A percentile compares a stretch with the other conserved stretches of the same genome.
Evolutionary conservation across 345 rosid species (phyloP).

Genomic region (Rhodamnia argentea): DNA sequence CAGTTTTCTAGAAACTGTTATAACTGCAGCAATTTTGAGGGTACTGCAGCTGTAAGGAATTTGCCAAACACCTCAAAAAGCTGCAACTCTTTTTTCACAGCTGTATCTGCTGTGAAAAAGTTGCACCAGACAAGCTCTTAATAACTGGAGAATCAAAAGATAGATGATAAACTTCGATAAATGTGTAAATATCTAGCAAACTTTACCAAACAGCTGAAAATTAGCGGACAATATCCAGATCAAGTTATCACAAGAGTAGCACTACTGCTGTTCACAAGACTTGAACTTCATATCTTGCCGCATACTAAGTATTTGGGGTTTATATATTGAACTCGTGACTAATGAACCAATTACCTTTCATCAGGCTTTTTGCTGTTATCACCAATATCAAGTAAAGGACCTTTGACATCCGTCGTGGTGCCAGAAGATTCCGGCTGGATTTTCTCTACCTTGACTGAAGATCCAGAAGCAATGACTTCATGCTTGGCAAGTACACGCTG

Average conservation of each 20-base stretch:
- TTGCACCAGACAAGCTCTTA: not conserved
- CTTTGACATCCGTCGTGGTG: slow-evolving; percentile 43
- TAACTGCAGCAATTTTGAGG: not conserved
- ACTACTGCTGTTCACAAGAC: not conserved
- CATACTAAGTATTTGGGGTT: not conserved
- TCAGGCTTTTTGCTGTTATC: slow-evolving; percentile 38
- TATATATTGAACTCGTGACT: not conserved
- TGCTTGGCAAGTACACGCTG: slow-evolving; percentile 86
- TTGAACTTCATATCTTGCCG: not conserved
- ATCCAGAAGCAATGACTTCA: slow-evolving; percentile 76
- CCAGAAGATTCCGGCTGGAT: slow-evolving; percentile 45
- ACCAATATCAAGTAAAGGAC: slow-evolving; percentile 76
- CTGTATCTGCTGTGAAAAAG: not conserved
- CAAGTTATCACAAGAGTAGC: not conserved
- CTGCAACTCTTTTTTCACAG: not conserved
- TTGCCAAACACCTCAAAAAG: not conserved
- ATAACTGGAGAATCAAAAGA: not conserved
- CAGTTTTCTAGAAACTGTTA: not conserved
- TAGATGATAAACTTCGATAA: not conserved
- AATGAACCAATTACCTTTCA: slow-evolving; percentile 28
- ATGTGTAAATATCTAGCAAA: not conserved
- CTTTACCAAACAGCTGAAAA: not conserved
- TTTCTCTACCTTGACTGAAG: slow-evolving; percentile 29
- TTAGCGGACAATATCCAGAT: not conserved
- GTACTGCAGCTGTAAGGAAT: not conserved